Evolutionary conservation across 768 basidiomycete genomes (phyloP), one percentile per base, ranked within the genome.

Genomic region (Leccinum broughii): DNA sequence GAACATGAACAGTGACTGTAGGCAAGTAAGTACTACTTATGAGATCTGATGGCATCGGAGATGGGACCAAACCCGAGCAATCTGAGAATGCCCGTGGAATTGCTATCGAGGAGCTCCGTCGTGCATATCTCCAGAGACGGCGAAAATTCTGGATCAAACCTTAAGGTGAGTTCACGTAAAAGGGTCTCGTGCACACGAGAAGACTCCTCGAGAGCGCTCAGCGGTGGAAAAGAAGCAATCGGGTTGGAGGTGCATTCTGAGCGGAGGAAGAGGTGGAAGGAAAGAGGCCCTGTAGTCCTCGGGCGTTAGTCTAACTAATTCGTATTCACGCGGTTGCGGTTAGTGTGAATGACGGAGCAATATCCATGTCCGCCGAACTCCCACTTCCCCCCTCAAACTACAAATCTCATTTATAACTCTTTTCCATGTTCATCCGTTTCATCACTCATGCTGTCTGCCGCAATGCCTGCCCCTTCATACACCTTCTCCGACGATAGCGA

Each of bases 401-500:
- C 56, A 58, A 57, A 60, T 62, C 56, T 58, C 60, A 67, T 71
- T 68, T 70, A 72, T 70, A 72, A 72, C 59, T 20, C 54, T 13
- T 60, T 20, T 53, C 24, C 48, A 57, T 64, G 50, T 4, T 39
- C 50, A 41, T 26, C 49, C 15, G 30, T 51, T 32, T 55, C 57
- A 32, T 6, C 54, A 5, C 20, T 46, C 58, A 61, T 67, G 60
- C 50, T 62, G 51, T 50, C 63, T 13, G 51, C 54, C 60, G 46
- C 44, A 50, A 69, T 70, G 66, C 51, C 64, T 34, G 37, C 55
- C 51, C 65, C 26, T 37, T 34, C 57, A 24, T 60, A 55, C 44
- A 6, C 26, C 53, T 59, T 62, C 61, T 69, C 73, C 66, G 78
- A 77, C 59, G 85, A 83, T 72, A 61, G 63, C 30, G 80, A 79